Evolutionary conservation across 2,329 filamentous ascomycete genomes (phyloP).

Genomic region (Botrytis medusae): DNA sequence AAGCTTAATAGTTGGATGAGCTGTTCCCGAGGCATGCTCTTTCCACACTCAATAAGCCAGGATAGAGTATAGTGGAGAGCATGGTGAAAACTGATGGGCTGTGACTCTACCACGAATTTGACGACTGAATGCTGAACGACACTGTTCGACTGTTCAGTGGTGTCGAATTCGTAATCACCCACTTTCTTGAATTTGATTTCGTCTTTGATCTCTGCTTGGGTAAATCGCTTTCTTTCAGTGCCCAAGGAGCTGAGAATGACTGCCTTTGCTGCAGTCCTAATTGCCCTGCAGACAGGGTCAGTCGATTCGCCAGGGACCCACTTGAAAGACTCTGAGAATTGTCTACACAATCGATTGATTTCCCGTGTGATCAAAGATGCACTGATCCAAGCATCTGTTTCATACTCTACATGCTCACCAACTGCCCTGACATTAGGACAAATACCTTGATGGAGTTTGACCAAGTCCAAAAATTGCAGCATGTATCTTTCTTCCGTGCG

Average conservation of each 20-base stretch:
- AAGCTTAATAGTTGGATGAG: constrained; percentile 71
- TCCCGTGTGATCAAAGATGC: constrained; percentile 92
- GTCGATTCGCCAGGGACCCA: constrained; percentile 64
- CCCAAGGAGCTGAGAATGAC: constrained; percentile 89
- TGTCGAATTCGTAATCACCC: constrained; percentile 77
- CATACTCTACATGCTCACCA: constrained; percentile 96
- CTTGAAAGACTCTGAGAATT: constrained; percentile 84
- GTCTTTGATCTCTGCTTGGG: constrained; percentile 82
- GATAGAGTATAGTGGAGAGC: constrained; percentile 94
- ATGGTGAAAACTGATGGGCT: constrained; percentile 96
- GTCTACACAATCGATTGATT: constrained; percentile 87
- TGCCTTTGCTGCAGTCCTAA: constrained; percentile 72
- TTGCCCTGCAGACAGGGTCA: constrained; percentile 66
- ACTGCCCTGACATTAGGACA: constrained; percentile 91
- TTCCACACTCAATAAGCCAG: constrained; percentile 90
- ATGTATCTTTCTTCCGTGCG: constrained; percentile 83
- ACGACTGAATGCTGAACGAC: constrained; percentile 63
- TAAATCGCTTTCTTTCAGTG: constrained; percentile 82
- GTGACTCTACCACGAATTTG: constrained; percentile 82
- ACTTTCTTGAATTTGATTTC: constrained; percentile 80
- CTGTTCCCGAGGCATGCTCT: constrained; percentile 66
- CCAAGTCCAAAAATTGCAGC: constrained; percentile 90
- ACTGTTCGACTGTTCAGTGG: constrained; percentile 33
- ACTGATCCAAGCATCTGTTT: constrained; percentile 97
- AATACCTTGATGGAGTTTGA: constrained; percentile 95